Evolutionary conservation across 352 stramenopile species (phyloP), one percentile per base, ranked within the genome.

Genomic region (Saprolegnia diclina): DNA sequence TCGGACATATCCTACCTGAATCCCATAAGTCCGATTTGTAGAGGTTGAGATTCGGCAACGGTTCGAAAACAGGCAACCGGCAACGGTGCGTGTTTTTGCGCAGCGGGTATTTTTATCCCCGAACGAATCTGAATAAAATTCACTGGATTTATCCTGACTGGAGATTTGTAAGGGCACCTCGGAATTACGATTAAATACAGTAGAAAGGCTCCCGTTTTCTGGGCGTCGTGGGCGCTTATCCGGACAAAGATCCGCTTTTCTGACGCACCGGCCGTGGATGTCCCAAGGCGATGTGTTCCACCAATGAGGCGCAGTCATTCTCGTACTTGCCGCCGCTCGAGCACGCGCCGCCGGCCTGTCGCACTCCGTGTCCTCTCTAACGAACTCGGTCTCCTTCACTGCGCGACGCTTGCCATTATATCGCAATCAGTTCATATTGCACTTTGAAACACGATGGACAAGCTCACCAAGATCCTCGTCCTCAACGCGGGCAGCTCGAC

Each of bases 401-500:
- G 24, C 46, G 5, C 24, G 46, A 22, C 46, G 46, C 24, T 54
- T 5, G 46, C 46, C 46, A 54, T 29, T 5, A 2, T 22, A 22
- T 54, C 46, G 29, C 29, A 35, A 35, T 35, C 29, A 35, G 29
- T 35, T 35, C 29, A 35, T 35, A 35, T 35, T 35, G 29, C 29
- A 35, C 29, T 35, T 35, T 35, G 29, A 35, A 35, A 21, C 26
- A 61, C 9, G 13, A 73, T 68, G 44, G 24, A 53, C 62, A 67
- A 66, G 24, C 26, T 64, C 44, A 24, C 42, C 29, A 73, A 69
- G 62, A 59, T 62, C 62, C 37, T 73, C 11, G 56, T 57, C 45
- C 54, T 92, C 71, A 94, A 92, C 74, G 79, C 83, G 26, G 87
- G 87, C 55, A 89, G 77, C 59, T 94, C 87, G 14, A 87, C 85